Evolutionary conservation across 768 basidiomycete genomes (phyloP).

Genomic region (Russula dissimulans): DNA sequence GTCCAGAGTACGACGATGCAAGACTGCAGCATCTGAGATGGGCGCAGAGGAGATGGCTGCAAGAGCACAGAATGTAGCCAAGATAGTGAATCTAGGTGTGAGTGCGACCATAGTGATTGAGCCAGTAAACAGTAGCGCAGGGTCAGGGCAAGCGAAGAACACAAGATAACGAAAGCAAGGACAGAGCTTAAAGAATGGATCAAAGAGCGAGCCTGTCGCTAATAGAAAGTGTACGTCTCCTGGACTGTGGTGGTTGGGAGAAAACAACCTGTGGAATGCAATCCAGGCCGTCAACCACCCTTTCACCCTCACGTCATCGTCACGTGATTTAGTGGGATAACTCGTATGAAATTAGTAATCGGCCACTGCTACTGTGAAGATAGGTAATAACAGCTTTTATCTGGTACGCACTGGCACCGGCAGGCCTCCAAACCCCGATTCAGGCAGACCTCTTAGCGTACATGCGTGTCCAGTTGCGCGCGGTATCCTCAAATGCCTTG

Average conservation of each 20-base stretch:
- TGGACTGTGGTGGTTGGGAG: conserved; percentile 19
- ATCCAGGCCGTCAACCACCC: not conserved
- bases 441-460: conserved; percentile 70
- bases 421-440: not conserved
- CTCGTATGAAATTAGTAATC: no score
- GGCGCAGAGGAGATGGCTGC: conserved; percentile 34
- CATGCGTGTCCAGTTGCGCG: conserved; percentile 85
- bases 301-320: not conserved
- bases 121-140: not conserved
- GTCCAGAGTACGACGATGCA: conserved; percentile 18
- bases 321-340: not conserved
- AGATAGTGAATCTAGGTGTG: conserved; percentile 36
- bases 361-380: conserved; percentile 29
- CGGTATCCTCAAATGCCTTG: conserved; percentile 82
- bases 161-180: conserved; percentile 12
- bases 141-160: not conserved
- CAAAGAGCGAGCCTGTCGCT: conserved; percentile 17
- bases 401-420: conserved; percentile 18
- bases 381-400: conserved; percentile 61
- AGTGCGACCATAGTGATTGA: conserved; percentile 39
- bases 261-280: conserved; percentile 12
- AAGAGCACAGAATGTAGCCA: conserved; percentile 39
- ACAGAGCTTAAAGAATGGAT: conserved; percentile 14
- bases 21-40: conserved; percentile 33
- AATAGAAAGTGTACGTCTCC: conserved; percentile 17